These are phyloP conservation scores for Mucor racemosus DNA, from an alignment of 371 early-diverging fungal genomes.

Conservation along the genomic window DNA sequence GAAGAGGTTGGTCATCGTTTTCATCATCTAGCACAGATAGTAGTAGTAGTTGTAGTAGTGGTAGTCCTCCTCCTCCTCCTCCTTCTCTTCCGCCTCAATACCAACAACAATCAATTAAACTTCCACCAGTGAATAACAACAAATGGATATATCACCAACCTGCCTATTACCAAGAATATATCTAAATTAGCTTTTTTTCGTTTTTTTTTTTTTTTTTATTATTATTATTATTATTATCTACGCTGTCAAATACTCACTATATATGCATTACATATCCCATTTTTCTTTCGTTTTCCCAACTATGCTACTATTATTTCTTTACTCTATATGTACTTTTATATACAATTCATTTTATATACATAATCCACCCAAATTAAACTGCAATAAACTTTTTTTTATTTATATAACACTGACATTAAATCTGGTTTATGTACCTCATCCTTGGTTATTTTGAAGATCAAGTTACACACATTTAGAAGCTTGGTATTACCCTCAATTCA, in stretches of 20 bases:
- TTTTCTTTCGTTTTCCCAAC: background rate
- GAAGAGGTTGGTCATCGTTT: conserved; percentile 9
- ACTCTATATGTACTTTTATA: background rate
- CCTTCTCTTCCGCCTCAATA: background rate
- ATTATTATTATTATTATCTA: background rate
- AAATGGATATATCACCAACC: conserved; percentile 2
- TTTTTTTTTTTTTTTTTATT: background rate
- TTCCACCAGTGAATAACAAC: background rate
- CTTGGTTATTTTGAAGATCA: conserved; percentile 4
- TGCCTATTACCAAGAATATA: background rate
- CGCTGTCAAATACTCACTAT: background rate
- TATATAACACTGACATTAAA: background rate
- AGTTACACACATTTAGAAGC: background rate
- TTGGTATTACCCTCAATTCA: background rate
- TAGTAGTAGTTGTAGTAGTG: background rate
- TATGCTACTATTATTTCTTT: background rate
- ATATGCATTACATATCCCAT: background rate
- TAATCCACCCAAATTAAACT: background rate
- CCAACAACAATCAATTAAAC: background rate
- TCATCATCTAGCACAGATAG: conserved; percentile 11
- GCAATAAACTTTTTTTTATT: background rate
- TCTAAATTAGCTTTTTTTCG: background rate
- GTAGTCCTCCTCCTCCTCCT: conserved; percentile 11
- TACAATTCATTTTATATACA: background rate
- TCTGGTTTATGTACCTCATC: background rate